Conservation (phyloP, 2,329 filamentous ascomycete genomes). For the Cytospora schulzeri region DNA sequence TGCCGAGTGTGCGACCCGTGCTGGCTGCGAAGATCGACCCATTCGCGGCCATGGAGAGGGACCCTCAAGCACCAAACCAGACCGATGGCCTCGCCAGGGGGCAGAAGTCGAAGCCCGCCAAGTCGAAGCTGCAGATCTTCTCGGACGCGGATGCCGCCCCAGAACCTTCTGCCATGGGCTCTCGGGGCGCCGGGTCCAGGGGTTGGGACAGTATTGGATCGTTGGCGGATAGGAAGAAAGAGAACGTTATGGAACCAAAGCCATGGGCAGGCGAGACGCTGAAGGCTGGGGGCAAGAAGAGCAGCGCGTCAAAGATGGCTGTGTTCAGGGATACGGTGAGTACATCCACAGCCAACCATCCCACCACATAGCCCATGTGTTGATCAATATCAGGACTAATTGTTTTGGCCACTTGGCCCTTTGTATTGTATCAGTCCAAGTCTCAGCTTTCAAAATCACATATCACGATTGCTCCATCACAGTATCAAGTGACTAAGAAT, state of each 20-base stretch:
- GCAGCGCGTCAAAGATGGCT: slow-evolving; percentile 75
- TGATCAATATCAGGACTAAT: slow-evolving; percentile 98
- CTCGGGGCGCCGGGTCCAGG: slow-evolving; percentile 57
- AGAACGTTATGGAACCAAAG: slow-evolving; percentile 82
- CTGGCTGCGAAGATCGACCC: slow-evolving; percentile 85
- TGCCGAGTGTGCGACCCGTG: slow-evolving; percentile 80
- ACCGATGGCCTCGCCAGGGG: slow-evolving; percentile 48
- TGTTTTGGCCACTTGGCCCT: slow-evolving; percentile 44
- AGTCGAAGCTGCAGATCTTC: slow-evolving; percentile 88
- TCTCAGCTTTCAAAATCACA: slow-evolving; percentile 63
- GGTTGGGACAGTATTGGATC: slow-evolving; percentile 94
- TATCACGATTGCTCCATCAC: slow-evolving; percentile 68
- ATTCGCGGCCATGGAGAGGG: slow-evolving; percentile 60
- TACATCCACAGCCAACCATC: slow-evolving; percentile 36
- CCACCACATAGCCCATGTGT: slow-evolving; percentile 60
- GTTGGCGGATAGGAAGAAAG: slow-evolving; percentile 86
- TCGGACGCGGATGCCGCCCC: slow-evolving; percentile 70
- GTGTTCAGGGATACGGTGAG: slow-evolving; percentile 97
- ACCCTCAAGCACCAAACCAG: slow-evolving; percentile 67
- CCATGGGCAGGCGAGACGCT: slow-evolving; percentile 93
- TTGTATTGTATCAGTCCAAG: slow-evolving; percentile 61
- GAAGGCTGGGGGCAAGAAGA: slow-evolving; percentile 82
- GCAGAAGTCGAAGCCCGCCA: slow-evolving; percentile 63
- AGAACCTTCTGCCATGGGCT: slow-evolving; percentile 57
- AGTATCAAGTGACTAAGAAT: slow-evolving; percentile 80